Base-by-base conservation (phyloP, 768 basidiomycete species). In the Serendipita sp. region DNA sequence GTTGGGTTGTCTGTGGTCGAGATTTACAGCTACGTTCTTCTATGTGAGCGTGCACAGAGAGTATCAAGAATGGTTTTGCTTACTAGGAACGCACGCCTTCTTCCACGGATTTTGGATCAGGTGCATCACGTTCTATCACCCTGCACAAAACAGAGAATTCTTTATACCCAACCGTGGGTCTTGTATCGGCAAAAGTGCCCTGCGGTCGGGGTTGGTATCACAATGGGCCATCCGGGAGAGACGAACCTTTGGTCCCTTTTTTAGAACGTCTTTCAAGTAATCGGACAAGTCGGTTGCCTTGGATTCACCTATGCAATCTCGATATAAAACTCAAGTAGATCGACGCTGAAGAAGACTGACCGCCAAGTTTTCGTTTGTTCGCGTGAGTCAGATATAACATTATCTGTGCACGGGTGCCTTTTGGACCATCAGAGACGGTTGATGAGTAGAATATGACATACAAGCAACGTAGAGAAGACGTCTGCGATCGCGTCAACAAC, bases 381-480 rank as follows among this genome's bases (percentile, higher is more conserved):
- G 77, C 72, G 65, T 82, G 74, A 1, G 79, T 75, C 30, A 88
- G 69, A 69, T 86, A 85, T 13, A 90, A 72, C 5, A 89, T 75
- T 11, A 76, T 75, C 69, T 92, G 86, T 0, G 90, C 90, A 9
- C 91, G 81, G 3, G 91, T 94, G 72, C 48, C 48, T 51, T 16
- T 24, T 42, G 42, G 42, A 20, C 42, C n/a, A n/a, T n/a, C 13
- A 11, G 20, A 42, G 42, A 11, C 20, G 11, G 42, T 42, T 42
- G 42, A 20, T 42, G 20, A 20, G 13, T 26, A 24, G 48, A 51
- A 11, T 11, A 51, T 28, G 48, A 51, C 22, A 16, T 11, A 51
- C 88, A 91, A 0, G 88, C 91, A 5, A 94, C 91, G 68, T 92
- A 94, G 16, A 92, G 78, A 62, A 94, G 72, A 13, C 91, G 85